phyloP scores from a whole-genome alignment of 2,329 filamentous ascomycete species.

The Pyricularia sp. region DNA sequence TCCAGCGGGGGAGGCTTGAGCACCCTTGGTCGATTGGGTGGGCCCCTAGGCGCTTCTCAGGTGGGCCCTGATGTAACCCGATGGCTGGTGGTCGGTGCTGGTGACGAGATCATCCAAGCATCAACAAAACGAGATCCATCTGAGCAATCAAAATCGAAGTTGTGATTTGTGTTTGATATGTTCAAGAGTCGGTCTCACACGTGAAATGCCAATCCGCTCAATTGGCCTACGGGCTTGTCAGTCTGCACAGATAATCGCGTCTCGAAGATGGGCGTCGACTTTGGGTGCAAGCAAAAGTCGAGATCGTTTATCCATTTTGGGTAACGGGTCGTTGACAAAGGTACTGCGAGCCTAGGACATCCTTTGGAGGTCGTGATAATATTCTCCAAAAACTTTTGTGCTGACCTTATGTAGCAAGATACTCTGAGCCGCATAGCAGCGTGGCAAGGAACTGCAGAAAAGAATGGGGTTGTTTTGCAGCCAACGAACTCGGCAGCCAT shows the following conservation, averaged over 20 bases:
- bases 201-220: slow-evolving; percentile 5
- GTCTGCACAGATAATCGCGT: neutral
- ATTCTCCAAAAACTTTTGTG: neutral
- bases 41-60: neutral
- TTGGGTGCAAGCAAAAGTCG: neutral
- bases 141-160: neutral
- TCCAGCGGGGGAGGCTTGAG: slow-evolving; percentile 3
- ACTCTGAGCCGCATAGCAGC: slow-evolving; percentile 7
- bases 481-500: slow-evolving; percentile 25
- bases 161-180: neutral
- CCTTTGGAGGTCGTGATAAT: neutral
- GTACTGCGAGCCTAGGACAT: slow-evolving; percentile 2
- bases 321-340: slow-evolving; percentile 6
- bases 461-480: neutral
- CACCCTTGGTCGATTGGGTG: too few species aligned
- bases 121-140: neutral
- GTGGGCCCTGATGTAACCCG: neutral
- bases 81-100: neutral
- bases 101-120: neutral
- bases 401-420: slow-evolving; percentile 4
- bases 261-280: neutral
- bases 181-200: neutral
- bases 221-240: slow-evolving; percentile 4
- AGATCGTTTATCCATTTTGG: slow-evolving; percentile 9
- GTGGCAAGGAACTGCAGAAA: neutral